Evolutionary conservation across 2,329 filamentous ascomycete species (phyloP), one percentile per base, ranked within the genome.

Genomic region (Colletotrichum nymphaeae): DNA sequence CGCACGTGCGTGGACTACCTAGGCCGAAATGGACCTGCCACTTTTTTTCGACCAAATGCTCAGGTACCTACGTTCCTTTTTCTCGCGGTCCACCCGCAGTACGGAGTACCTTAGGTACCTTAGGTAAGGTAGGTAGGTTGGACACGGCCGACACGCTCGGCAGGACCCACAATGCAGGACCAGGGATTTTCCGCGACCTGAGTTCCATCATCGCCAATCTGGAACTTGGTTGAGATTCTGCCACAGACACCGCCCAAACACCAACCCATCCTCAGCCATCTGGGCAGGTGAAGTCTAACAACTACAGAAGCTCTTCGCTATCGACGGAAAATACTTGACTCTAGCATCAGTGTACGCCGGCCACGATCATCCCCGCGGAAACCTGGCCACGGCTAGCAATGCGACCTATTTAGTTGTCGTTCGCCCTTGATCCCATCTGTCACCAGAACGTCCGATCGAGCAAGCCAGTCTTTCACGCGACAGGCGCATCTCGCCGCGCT

Each of bases 141-240:
- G 32, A 35, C 57, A 49, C 69, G 46, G 46, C n/a, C 58, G 30
- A 35, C 57, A 49, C 63, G 32, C 56, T 28, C 58, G 42, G 24
- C 12, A 30, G 35, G 63, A 46, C 56, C 68, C 64, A 65, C 60
- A 14, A 19, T 24, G 16, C 9, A 58, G 62, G 67, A 66, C 67
- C 70, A 69, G 56, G 67, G 67, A 71, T 71, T 70, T 73, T 70
- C 71, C 60, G 67, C 67, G n/a, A 57, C 62, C 28, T 24, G 35
- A 59, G 49, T 67, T 60, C 63, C 49, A 46, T 22, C 55, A 49
- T 58, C 46, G 56, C 22, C 56, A 60, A 56, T 68, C 66, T 72
- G 52, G 65, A 63, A 22, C 58, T 59, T 42, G 60, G 56, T 68
- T 53, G 28, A 28, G 26, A 63, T 72, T 69, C 65, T 72, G 58